These are phyloP conservation scores for Zelopaecilomyces penicillatus DNA, from an alignment of 2,329 filamentous ascomycete species.

Conservation along the genomic window DNA sequence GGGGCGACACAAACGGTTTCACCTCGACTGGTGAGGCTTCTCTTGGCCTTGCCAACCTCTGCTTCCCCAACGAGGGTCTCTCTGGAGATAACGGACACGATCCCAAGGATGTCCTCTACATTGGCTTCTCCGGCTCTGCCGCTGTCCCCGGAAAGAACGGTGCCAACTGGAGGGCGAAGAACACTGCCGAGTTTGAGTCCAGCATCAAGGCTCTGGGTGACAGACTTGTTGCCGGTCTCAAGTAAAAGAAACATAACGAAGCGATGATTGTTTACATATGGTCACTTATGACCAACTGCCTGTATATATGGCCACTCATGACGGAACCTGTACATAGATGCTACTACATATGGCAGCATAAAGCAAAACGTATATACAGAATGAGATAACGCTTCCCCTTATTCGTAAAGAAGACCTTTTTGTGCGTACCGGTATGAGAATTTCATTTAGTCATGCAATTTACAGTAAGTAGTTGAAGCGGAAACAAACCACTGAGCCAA, in stretches of 20 bases:
- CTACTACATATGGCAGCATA: no score
- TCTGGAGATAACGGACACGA: slow-evolving; percentile 44
- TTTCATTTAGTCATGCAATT: no score
- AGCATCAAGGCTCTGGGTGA: slow-evolving; percentile 40
- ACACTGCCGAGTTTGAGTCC: slow-evolving; percentile 35
- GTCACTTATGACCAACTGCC: no score
- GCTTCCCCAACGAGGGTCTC: slow-evolving; percentile 36
- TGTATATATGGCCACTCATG: no score
- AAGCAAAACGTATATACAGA: no score
- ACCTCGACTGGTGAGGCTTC: slow-evolving; percentile 40
- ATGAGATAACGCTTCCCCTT: no score
- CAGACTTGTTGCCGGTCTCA: slow-evolving; percentile 27
- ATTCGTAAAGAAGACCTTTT: no score
- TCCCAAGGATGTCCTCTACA: slow-evolving; percentile 44
- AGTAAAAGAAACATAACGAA: not conserved
- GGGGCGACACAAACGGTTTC: slow-evolving; percentile 49
- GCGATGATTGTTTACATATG: no score
- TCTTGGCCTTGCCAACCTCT: slow-evolving; percentile 42
- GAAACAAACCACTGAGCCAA: no score
- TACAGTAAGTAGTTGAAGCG: no score
- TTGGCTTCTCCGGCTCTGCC: slow-evolving; percentile 43
- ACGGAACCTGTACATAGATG: no score
- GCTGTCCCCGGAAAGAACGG: slow-evolving; percentile 41
- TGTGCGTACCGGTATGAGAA: no score
- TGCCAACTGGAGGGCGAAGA: slow-evolving; percentile 42